Conservation (phyloP, 306 rosid species). For the Prunus mira region DNA sequence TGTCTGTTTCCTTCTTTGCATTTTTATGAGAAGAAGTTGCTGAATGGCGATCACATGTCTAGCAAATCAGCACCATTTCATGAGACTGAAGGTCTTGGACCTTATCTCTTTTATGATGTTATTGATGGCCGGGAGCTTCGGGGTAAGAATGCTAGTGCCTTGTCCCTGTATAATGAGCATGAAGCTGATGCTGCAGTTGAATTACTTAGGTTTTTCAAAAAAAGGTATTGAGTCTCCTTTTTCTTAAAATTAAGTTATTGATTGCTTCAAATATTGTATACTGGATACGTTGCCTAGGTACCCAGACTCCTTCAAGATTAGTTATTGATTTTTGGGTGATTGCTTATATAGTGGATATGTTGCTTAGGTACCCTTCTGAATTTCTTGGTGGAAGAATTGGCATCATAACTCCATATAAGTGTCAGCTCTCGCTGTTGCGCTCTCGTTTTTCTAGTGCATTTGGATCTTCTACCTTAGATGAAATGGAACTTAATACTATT, state of each 20-base stretch:
- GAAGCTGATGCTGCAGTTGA: slow-evolving; percentile 94
- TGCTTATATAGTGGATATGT: slow-evolving; percentile 26
- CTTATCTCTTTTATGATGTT: slow-evolving; percentile 80
- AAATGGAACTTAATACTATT: slow-evolving; percentile 83
- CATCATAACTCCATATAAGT: slow-evolving; percentile 85
- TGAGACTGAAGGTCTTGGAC: slow-evolving; percentile 70
- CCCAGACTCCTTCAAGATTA: not conserved
- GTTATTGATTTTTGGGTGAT: slow-evolving; percentile 18
- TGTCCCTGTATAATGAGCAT: slow-evolving; percentile 82
- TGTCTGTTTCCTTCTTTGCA: slow-evolving; percentile 88
- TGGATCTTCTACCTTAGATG: slow-evolving; percentile 60
- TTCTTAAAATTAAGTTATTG: not conserved
- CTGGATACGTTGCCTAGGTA: slow-evolving; percentile 30
- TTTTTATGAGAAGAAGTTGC: slow-evolving; percentile 80
- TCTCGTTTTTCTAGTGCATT: slow-evolving; percentile 72
- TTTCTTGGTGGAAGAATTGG: slow-evolving; percentile 79
- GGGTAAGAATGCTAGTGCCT: slow-evolving; percentile 67
- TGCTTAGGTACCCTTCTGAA: slow-evolving; percentile 69
- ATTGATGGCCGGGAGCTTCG: slow-evolving; percentile 72
- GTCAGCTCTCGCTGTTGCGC: slow-evolving; percentile 77
- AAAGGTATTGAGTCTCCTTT: slow-evolving; percentile 37
- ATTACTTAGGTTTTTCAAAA: slow-evolving; percentile 62
- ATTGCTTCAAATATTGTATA: not conserved
- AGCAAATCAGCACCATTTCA: slow-evolving; percentile 78
- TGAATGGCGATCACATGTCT: slow-evolving; percentile 70